A percentile compares a stretch with the other conserved stretches of the same genome.
These are phyloP conservation scores for Galeopsis tetrahit DNA, from an alignment of 257 asterid species.

Conservation along the genomic window DNA sequence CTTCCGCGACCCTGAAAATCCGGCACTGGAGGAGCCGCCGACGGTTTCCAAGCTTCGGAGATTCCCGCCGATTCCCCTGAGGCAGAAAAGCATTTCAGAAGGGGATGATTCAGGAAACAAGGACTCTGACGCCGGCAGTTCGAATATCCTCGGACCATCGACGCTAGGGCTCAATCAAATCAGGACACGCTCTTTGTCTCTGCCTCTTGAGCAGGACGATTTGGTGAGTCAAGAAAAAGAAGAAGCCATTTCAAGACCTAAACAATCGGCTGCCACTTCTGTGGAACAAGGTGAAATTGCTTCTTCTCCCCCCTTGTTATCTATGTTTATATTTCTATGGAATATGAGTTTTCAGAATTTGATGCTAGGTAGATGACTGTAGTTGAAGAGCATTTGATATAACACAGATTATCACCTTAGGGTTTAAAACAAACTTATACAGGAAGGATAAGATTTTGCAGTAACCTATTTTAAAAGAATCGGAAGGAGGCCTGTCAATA, in stretches of 20 bases:
- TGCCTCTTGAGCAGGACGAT: slow-evolving; percentile 47
- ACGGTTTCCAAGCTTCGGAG: slow-evolving; percentile 57
- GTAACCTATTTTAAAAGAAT: slow-evolving; percentile 5
- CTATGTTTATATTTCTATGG: not conserved
- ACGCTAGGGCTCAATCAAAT: slow-evolving; percentile 73
- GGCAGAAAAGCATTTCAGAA: slow-evolving; percentile 30
- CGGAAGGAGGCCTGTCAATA: slow-evolving; percentile 24
- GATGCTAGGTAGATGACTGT: slow-evolving; percentile 28
- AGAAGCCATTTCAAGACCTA: slow-evolving; percentile 33
- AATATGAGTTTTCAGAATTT: slow-evolving; percentile 5
- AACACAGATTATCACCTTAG: slow-evolving; percentile 14
- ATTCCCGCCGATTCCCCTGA: slow-evolving; percentile 63
- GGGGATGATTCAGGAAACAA: slow-evolving; percentile 34
- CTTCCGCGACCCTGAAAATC: slow-evolving; percentile 39
- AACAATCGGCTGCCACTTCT: slow-evolving; percentile 41
- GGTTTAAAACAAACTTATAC: slow-evolving; percentile 9
- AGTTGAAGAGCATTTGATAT: slow-evolving; percentile 10
- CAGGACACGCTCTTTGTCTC: slow-evolving; percentile 67
- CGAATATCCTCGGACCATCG: slow-evolving; percentile 54
- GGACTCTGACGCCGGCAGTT: slow-evolving; percentile 30
- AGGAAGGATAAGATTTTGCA: not conserved
- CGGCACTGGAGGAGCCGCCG: slow-evolving; percentile 44
- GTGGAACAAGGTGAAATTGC: slow-evolving; percentile 51
- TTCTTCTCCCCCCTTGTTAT: slow-evolving; percentile 4
- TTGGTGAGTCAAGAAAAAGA: slow-evolving; percentile 34